A percentile compares a stretch with the other conserved stretches of the same genome.
phyloP scores from a whole-genome alignment of 2,329 filamentous ascomycete species.

The Camillea tinctor region DNA sequence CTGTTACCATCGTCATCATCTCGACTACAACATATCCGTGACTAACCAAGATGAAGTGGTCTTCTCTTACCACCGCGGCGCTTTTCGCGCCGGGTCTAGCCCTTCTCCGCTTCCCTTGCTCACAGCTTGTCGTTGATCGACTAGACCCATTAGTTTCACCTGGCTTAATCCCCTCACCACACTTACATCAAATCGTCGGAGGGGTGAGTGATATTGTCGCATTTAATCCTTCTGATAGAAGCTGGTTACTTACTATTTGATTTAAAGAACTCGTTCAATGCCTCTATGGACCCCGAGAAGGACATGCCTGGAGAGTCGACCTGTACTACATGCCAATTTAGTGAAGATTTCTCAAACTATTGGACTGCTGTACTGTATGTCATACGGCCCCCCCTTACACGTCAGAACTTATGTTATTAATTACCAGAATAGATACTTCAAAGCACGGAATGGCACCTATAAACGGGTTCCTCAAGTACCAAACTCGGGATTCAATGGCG shows the following conservation, averaged over 20 bases:
- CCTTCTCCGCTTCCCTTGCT: slow-evolving; percentile 12
- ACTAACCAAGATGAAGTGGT: slow-evolving; percentile 11
- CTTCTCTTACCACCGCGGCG: slow-evolving; percentile 8
- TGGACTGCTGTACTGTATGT: slow-evolving; percentile 35
- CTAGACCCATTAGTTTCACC: slow-evolving; percentile 41
- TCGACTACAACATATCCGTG: background rate
- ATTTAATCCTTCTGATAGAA: background rate
- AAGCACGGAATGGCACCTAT: slow-evolving; percentile 40
- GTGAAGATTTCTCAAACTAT: slow-evolving; percentile 30
- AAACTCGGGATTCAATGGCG: background rate
- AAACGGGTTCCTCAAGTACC: slow-evolving; percentile 37
- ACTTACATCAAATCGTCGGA: slow-evolving; percentile 61
- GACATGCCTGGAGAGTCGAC: slow-evolving; percentile 40
- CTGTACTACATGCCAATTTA: slow-evolving; percentile 31
- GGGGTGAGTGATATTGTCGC: slow-evolving; percentile 31
- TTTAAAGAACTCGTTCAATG: slow-evolving; percentile 43
- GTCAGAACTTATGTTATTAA: background rate
- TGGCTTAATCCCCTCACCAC: slow-evolving; percentile 49
- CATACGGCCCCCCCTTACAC: slow-evolving; percentile 3
- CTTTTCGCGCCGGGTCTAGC: slow-evolving; percentile 11
- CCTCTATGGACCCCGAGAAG: slow-evolving; percentile 37
- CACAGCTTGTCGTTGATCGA: slow-evolving; percentile 21
- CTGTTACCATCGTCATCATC: background rate
- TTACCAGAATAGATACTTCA: slow-evolving; percentile 31
- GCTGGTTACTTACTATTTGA: slow-evolving; percentile 5